Evolutionary conservation across 1,284 basidiomycete species (phyloP), one percentile per base, ranked within the genome.

Genomic region (Meira miltonrushii): DNA sequence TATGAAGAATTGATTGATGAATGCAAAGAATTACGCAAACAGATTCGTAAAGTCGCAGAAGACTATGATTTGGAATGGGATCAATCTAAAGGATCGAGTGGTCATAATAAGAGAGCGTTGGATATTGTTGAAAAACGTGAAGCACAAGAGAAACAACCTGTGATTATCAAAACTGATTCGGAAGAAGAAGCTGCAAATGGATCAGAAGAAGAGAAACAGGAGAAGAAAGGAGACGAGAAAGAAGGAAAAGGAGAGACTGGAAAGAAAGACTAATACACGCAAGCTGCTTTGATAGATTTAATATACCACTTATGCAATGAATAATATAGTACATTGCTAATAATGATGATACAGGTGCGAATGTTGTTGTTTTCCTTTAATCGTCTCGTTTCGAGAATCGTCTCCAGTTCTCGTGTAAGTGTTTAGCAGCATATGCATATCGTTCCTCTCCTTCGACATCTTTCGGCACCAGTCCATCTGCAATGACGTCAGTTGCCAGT

Each of bases 21-120:
- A 13, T 69, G 62, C 58, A 73, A 70, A 41, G 66, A 69, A 37
- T 59, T 73, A 39, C 60, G 71, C 39, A 60, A 57, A 44, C 60
- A 60, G 10, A 71, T 73, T 63, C 69, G 72, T 43, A 64, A 62
- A 52, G 68, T 73, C 9, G 71, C 71, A 19, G 64, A 65, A 33
- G 69, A 73, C 50, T 73, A 73, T 54, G 71, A 72, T 40, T 60
- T 71, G n/a, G 65, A 72, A 44, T 73, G 69, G 69, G 70, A 73
- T 37, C 71, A 73, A 43, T 62, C 67, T 9, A 54, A 68, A 55
- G 28, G 50, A 13, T 28, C 50, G 5, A 53, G 50, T 25, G 50
- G 50, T 39, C 50, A 53, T 33, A 63, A 61, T 61, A 70, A 68
- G 39, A 48, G 64, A 55, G 71, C 71, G n/a, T 60, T 73, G 53